Conservation (phyloP, 129 eudicot genomes). For the Glebionis coronaria region DNA sequence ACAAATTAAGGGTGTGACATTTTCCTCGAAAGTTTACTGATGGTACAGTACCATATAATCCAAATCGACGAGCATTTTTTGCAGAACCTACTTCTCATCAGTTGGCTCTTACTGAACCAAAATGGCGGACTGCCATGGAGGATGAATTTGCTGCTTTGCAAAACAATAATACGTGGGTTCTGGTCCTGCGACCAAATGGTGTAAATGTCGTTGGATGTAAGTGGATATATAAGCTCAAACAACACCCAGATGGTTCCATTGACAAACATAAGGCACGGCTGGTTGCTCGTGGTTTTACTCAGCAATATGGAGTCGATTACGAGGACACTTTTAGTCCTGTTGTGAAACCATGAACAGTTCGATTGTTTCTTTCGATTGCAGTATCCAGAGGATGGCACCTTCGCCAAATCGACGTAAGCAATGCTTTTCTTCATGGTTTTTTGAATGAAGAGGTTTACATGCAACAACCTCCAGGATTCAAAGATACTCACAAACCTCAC, state of each 20-base stretch:
- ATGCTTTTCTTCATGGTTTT: background rate
- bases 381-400: constrained; percentile 6
- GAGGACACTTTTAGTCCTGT: constrained; percentile 10
- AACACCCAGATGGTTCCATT: background rate
- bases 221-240: constrained; percentile 2
- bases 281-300: constrained; percentile 7
- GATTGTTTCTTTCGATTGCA: background rate
- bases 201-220: constrained; percentile 1
- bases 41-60: background rate
- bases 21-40: background rate
- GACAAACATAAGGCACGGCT: constrained; percentile 2
- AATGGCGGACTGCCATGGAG: background rate
- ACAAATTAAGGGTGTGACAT: no score
- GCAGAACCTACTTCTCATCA: background rate
- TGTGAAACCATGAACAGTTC: background rate
- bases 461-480: constrained; percentile 7
- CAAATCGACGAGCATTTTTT: background rate
- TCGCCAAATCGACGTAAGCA: background rate
- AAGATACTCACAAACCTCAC: background rate
- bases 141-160: background rate
- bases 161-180: background rate
- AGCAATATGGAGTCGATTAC: background rate
- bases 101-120: background rate
- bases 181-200: background rate
- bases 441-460: constrained; percentile 10